These are phyloP conservation scores for Nicotiana noctiflora DNA, from an alignment of 257 asterid species.

Conservation along the genomic window DNA sequence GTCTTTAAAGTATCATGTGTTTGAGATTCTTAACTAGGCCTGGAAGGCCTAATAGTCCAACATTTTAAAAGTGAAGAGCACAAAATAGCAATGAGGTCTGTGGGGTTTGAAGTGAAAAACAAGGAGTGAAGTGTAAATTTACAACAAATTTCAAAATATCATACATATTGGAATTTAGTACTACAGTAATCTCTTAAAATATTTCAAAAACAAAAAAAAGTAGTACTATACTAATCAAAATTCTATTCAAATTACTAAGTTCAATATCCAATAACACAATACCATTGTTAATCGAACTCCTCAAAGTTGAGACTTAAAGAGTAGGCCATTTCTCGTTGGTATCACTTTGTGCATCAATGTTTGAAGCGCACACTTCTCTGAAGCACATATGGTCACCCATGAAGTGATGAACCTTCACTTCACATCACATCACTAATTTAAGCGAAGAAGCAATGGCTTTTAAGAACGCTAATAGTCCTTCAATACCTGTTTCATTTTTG, in stretches of 20 bases:
- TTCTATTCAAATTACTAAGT: neutral
- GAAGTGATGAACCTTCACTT: neutral
- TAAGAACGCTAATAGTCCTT: neutral
- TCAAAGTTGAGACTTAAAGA: neutral
- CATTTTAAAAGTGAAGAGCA: neutral
- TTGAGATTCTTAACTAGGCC: neutral
- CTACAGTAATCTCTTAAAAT: neutral
- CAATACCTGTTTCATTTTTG: too few species aligned
- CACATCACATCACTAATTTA: neutral
- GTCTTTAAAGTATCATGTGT: neutral
- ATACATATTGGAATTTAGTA: neutral
- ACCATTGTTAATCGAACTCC: neutral
- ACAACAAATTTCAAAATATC: neutral
- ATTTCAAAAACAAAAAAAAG: too few species aligned
- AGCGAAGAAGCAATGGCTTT: neutral
- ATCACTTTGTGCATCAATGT: neutral
- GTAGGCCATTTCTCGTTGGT: neutral
- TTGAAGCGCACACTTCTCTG: neutral
- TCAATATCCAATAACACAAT: neutral
- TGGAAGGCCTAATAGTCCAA: neutral
- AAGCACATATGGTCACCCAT: neutral
- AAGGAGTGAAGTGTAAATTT: neutral
- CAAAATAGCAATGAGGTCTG: neutral
- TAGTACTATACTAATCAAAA: neutral
- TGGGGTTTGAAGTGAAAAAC: neutral